Percentiles rank a stretch among this genome's conserved stretches.
Conservation (phyloP, 768 basidiomycete species). For the Pisolithus albus region DNA sequence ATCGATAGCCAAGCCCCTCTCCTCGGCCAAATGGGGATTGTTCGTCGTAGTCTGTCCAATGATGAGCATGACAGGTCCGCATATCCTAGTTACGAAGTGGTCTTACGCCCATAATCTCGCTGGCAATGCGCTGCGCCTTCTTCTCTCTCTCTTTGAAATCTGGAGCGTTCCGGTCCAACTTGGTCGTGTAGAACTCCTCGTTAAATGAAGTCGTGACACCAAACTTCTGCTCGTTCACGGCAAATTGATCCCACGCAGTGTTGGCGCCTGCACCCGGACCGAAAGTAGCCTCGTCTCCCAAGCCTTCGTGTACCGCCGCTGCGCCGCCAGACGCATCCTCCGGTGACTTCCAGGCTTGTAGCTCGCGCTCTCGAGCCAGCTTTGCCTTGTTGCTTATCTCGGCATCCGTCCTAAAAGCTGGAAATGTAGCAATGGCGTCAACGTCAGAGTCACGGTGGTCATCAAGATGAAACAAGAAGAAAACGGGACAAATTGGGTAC, state of each 20-base stretch:
- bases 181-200: slow-evolving; percentile 93
- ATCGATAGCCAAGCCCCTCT: slow-evolving; percentile 60
- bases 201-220: slow-evolving; percentile 89
- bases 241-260: slow-evolving; percentile 84
- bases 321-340: slow-evolving; percentile 29
- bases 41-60: slow-evolving; percentile 45
- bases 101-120: slow-evolving; percentile 82
- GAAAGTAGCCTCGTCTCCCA: slow-evolving; percentile 66
- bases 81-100: slow-evolving; percentile 7
- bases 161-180: slow-evolving; percentile 73
- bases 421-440: slow-evolving; percentile 10
- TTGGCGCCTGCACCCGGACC: slow-evolving; percentile 42
- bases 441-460: neutral
- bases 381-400: slow-evolving; percentile 60
- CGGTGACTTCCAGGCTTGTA: slow-evolving; percentile 68
- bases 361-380: slow-evolving; percentile 58
- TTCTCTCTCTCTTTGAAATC: slow-evolving; percentile 88
- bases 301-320: slow-evolving; percentile 21
- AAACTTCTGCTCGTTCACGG: slow-evolving; percentile 86
- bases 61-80: slow-evolving; percentile 8
- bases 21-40: slow-evolving; percentile 88
- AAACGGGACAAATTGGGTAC: neutral
- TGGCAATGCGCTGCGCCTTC: slow-evolving; percentile 81
- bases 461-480: neutral
- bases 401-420: slow-evolving; percentile 78